Percentiles rank a stretch among this genome's conserved stretches.
These are phyloP conservation scores for Eucalyptus grandis DNA, from an alignment of 345 rosid genomes.

Conservation along the genomic window DNA sequence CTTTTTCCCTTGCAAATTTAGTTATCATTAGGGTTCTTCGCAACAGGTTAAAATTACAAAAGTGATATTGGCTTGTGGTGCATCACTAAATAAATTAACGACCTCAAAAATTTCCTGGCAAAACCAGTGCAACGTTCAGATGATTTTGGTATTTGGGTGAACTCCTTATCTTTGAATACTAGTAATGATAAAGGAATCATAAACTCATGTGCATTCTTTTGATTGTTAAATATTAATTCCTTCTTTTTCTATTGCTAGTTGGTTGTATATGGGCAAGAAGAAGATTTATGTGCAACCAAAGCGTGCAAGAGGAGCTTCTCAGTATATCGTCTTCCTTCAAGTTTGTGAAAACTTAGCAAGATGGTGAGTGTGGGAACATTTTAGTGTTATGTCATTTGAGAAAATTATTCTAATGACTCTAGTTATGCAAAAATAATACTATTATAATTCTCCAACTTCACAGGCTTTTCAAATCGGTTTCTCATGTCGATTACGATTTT, in stretches of 20 bases:
- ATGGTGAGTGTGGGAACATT: slow-evolving; percentile 31
- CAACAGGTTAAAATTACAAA: not conserved
- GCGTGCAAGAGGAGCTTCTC: slow-evolving; percentile 60
- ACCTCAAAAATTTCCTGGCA: not conserved
- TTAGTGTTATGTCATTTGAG: not conserved
- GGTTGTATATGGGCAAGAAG: slow-evolving; percentile 65
- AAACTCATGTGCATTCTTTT: not conserved
- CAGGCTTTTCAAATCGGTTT: not conserved
- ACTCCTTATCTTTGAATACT: not conserved
- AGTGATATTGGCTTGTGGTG: not conserved
- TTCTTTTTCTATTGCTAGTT: slow-evolving; percentile 29
- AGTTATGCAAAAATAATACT: not conserved
- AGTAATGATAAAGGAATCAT: not conserved
- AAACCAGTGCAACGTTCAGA: not conserved
- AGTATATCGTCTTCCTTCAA: slow-evolving; percentile 66
- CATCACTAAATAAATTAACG: not conserved
- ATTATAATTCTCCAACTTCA: not conserved
- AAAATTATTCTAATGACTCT: not conserved
- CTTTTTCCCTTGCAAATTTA: not conserved
- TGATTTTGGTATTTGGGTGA: not conserved
- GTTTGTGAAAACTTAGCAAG: slow-evolving; percentile 80
- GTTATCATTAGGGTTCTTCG: not conserved
- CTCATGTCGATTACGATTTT: not conserved
- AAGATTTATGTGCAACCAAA: slow-evolving; percentile 83
- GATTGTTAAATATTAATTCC: not conserved